A percentile compares a stretch with the other conserved stretches of the same genome.
Evolutionary conservation across 495 filamentous ascomycete species (phyloP).

Genomic region (Cryomyces minteri): DNA sequence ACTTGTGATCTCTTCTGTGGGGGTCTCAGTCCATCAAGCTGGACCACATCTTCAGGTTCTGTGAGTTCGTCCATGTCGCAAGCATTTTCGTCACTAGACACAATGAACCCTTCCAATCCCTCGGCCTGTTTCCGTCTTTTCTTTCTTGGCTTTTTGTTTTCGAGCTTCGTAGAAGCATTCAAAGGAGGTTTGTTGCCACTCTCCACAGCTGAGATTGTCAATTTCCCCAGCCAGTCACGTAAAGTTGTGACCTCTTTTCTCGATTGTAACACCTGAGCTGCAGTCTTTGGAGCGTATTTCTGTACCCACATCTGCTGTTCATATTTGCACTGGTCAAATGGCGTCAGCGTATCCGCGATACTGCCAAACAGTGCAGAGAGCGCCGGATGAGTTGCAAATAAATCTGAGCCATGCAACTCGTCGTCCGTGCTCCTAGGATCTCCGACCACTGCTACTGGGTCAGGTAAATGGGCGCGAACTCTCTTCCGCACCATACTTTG

Average conservation of each 20-base stretch:
- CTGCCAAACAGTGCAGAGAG: conserved; percentile 39
- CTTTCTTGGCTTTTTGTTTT: conserved; percentile 28
- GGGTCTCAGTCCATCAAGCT: conserved; percentile 10
- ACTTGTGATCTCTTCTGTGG: conserved; percentile 44
- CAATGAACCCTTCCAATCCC: conserved; percentile 68
- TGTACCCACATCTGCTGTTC: conserved; percentile 60
- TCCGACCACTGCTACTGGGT: background rate
- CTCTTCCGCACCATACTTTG: conserved; percentile 2
- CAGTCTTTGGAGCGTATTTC: conserved; percentile 64
- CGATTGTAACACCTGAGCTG: conserved; percentile 57
- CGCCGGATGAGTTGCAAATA: conserved; percentile 29
- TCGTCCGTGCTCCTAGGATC: no score
- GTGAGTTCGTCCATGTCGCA: conserved; percentile 56
- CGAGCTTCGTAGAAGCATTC: conserved; percentile 12
- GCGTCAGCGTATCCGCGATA: conserved; percentile 41
- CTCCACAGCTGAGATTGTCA: conserved; percentile 58
- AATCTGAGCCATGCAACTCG: background rate
- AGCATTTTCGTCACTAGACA: conserved; percentile 67
- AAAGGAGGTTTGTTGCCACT: conserved; percentile 25
- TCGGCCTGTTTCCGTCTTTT: conserved; percentile 44
- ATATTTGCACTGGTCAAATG: conserved; percentile 65
- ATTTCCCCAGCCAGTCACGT: conserved; percentile 63
- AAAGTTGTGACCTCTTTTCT: conserved; percentile 54
- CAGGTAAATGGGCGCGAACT: background rate
- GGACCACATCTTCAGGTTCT: conserved; percentile 38